Evolutionary conservation across 2,329 filamentous ascomycete species (phyloP), one percentile per base, ranked within the genome.

Genomic region (Rhynchosporium agropyri): DNA sequence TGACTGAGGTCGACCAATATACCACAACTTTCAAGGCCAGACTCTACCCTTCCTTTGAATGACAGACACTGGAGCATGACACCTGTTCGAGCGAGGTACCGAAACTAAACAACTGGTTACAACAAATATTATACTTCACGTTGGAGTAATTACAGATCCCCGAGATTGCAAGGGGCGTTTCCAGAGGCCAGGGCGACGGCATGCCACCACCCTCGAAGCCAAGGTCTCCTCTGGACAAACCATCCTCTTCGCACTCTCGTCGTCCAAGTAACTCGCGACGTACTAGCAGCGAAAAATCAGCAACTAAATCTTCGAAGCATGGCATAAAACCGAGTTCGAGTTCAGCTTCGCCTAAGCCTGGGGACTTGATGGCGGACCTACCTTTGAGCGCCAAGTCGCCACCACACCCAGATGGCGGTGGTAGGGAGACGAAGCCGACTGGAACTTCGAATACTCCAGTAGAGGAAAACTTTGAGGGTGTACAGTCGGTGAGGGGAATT

Each of bases 211-310:
- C 72, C 49, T 36, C 33, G 33, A 70, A 73, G 63, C 71, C 72
- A 50, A 70, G 73, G 63, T 73, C 72, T 65, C 70, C 73, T 69
- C 63, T 69, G 55, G 72, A 74, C 59, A 73, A 69, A 63, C 67
- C 69, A 69, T 69, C 70, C 50, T 68, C 71, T 48, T 66, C 68
- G 53, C 66, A 70, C 45, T 63, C 69, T 53, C 69, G 68, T 53
- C 67, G 67, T 53, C 70, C 67, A 43, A 61, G 63, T 62, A 53
- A 55, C 33, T 62, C 65, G 15, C 64, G 69, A 46, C 67, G 68
- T 54, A 67, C 67, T 8, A 72, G 70, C 63, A 72, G 65, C 61
- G 69, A 72, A 38, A 71, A 71, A 58, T 62, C 66, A 26, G 45
- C 59, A 48, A 51, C 68, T 8, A 62, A 64, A 20, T 63, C 69